phyloP scores from a whole-genome alignment of 495 filamentous ascomycete genomes.

The Xylaria cubensis region DNA sequence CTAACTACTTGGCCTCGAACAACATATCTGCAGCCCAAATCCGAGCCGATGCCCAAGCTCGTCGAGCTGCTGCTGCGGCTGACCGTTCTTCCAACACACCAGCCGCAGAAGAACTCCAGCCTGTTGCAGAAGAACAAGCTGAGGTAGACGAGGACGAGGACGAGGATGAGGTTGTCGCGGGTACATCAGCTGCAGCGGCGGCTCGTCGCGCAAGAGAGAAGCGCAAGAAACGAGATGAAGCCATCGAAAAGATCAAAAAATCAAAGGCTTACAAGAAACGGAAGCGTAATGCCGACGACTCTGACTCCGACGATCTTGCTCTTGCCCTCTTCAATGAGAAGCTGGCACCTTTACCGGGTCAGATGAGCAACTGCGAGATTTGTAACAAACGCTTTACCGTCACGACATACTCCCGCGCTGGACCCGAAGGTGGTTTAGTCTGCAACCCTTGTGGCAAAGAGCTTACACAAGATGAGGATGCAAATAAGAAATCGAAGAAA shows the following conservation, averaged over 20 bases:
- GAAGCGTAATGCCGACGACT: constrained; percentile 59
- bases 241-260: constrained; percentile 77
- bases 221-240: constrained; percentile 66
- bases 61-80: constrained; percentile 55
- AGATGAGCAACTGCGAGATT: constrained; percentile 84
- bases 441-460: constrained; percentile 87
- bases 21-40: constrained; percentile 90
- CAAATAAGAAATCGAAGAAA: constrained; percentile 63
- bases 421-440: constrained; percentile 80
- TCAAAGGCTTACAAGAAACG: constrained; percentile 77
- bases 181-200: constrained; percentile 27
- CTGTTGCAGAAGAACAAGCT: constrained; percentile 25
- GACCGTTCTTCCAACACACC: constrained; percentile 20
- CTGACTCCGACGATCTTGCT: constrained; percentile 55
- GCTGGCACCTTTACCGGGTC: constrained; percentile 74
- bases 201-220: constrained; percentile 43
- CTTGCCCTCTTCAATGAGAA: constrained; percentile 66
- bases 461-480: constrained; percentile 67
- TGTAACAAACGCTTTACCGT: constrained; percentile 93
- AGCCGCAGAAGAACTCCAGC: constrained; percentile 24
- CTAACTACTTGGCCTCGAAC: constrained; percentile 84
- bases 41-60: constrained; percentile 61
- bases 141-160: constrained; percentile 39
- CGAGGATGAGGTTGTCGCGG: constrained; percentile 27
- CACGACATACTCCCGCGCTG: constrained; percentile 85